Conservation (phyloP, 768 basidiomycete species). For the Trametes punicea region DNA sequence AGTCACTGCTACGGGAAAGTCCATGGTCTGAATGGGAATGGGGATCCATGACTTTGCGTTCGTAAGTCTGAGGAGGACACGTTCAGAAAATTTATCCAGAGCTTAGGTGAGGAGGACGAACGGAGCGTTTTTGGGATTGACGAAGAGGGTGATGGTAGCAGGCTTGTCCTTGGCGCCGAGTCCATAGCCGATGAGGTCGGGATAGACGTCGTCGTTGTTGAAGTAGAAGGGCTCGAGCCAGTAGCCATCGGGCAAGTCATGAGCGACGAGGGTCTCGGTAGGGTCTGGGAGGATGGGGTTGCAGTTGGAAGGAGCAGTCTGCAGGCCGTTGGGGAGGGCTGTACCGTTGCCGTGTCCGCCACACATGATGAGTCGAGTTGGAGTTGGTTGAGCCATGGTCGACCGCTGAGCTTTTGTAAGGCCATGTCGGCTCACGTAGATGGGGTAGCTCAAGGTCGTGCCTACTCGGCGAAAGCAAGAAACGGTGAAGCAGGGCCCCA, state of each 20-base stretch:
- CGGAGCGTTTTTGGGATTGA: constrained; percentile 1
- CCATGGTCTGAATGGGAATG: not conserved
- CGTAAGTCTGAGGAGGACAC: not conserved
- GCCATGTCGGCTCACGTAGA: too few relatives aligned
- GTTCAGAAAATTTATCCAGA: not conserved
- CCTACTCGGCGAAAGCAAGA: too few relatives aligned
- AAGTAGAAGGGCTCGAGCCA: constrained; percentile 23
- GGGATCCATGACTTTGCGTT: not conserved
- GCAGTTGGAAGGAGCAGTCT: not conserved
- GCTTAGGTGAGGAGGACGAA: not conserved
- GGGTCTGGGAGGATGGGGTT: not conserved
- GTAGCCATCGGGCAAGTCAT: constrained; percentile 19
- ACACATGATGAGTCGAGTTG: not conserved
- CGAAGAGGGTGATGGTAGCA: constrained; percentile 11
- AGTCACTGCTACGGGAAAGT: not conserved
- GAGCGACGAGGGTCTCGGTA: not conserved
- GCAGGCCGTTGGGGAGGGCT: not conserved
- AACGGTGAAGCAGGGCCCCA: too few relatives aligned
- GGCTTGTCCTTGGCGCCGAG: constrained; percentile 10
- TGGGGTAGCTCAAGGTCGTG: too few relatives aligned
- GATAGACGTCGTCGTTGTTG: not conserved
- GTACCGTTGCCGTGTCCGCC: not conserved
- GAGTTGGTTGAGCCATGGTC: not conserved
- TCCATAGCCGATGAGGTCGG: constrained; percentile 23
- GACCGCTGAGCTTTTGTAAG: too few relatives aligned